Base-by-base conservation (phyloP, 1,284 basidiomycete species). In the Malassezia restricta region DNA sequence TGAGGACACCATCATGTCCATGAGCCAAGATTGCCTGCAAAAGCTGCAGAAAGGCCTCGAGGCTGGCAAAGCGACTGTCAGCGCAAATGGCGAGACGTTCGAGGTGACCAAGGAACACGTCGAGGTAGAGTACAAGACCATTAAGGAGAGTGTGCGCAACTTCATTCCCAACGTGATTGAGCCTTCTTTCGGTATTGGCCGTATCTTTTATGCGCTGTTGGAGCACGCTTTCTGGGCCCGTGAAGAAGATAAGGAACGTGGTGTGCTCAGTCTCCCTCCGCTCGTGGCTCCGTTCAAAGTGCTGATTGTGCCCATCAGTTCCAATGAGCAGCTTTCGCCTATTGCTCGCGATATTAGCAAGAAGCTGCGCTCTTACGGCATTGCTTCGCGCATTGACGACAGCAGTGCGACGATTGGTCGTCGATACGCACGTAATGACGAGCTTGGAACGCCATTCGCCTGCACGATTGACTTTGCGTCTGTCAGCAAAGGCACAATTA, bases 101-200 rank as follows among this genome's bases (percentile, higher is more conserved):
- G 78, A 81, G 56, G 74, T 95, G 54, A 84, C 84, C 8, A 75
- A 83, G 32, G 84, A 87, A 53, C 77, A 87, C 39, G 75, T 95
- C 63, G 82, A 80, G 50, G 83, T 96, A 64, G 82, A 87, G 66
- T 79, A 82, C 59, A 86, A 85, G 78, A 87, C 84, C 43, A 83
- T 92, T 71, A 92, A 91, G 68, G 87, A 92, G 74, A 85, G 85
- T 47, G 89, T 89, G 59, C 86, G 92, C 65, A 91, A 95, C 76
- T 96, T 82, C 75, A 88, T 83, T 43, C 92, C 92, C 43, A 96
- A 96, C 76, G 92, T 99, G 74, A 94, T 96, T 72, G 92, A 96
- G 75, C 92, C 92, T 28, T 99, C 94, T 15, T 96, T 96, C 75
- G 92, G 94, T 64, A 83, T 98, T 65, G 92, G 92, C 53, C 87